Base-by-base conservation (phyloP, 768 basidiomycete genomes). In the Inosperma sp. region DNA sequence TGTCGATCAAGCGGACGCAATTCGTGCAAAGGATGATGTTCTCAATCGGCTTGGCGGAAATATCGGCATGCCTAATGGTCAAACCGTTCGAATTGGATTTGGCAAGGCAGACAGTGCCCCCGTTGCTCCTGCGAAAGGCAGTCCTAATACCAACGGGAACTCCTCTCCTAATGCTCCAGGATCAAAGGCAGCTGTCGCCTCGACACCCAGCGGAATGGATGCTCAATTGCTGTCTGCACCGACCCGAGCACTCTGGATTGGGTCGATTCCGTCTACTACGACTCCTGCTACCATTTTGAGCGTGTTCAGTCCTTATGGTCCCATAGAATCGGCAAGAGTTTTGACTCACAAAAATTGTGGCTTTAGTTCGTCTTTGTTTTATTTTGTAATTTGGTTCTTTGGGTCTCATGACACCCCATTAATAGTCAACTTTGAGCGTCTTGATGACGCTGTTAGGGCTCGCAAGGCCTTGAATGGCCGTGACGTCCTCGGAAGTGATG, bases 91-190 rank as follows among this genome's bases (percentile, higher is more conserved):
- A 39, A 94, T 99, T 62, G 96, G 96, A 2, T 99, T 96, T 64
- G 96, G 95, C 21, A 99, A 98, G 66, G 93, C 93, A 2, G 94
- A 97, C 62, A 94, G 93, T 59, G 95, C 92, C 4, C 95, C 95
- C 25, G 84, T 90, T 33, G 88, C 92, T 7, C 88, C 92, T 13
- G 83, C 89, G 27, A 91, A 90, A 59, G 86, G 86, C 21, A 77
- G 78, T 21, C 73, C 83, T 12, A 77, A 80, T 42, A 83, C 77
- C 56, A 80, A 85, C 23, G 76, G 80, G 13, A 76, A 84, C 12
- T 80, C 84, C 2, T 83, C 86, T 0, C 82, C 88, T 13, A 77
- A 80, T 44, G 66, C 67, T 23, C 57, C 66, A 21, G 64, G 72
- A 7, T 66, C 73, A 48, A 84, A 86, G 63, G 55, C 70, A 42